Evolutionary conservation across 2,329 filamentous ascomycete species (phyloP).

Genomic region (Rhinocladiella similis): DNA sequence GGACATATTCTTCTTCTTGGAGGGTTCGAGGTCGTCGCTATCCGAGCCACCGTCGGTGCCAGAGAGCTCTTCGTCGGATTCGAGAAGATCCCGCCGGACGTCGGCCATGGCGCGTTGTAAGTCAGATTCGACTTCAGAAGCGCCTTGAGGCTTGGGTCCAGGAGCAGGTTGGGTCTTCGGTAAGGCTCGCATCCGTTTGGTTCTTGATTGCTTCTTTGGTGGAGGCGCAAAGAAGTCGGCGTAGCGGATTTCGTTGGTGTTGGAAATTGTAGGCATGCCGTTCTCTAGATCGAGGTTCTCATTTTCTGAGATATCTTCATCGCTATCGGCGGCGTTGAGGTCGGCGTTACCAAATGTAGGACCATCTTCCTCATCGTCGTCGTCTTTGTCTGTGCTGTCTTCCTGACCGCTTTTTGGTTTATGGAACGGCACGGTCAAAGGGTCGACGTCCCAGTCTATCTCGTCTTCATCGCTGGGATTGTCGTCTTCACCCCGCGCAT

Average conservation of each 20-base stretch:
- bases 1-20: constrained; percentile 49
- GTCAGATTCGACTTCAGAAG: constrained; percentile 60
- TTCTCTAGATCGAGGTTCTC: constrained; percentile 55
- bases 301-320: constrained; percentile 59
- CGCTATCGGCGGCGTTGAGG: constrained; percentile 66
- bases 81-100: constrained; percentile 87
- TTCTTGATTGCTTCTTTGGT: constrained; percentile 66
- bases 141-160: constrained; percentile 38
- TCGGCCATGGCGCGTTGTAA: constrained; percentile 81
- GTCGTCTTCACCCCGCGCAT: constrained; percentile 71
- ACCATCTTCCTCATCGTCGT: constrained; percentile 71
- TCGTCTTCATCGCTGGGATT: constrained; percentile 83
- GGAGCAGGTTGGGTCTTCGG: constrained; percentile 54
- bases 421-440: constrained; percentile 47
- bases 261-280: constrained; percentile 58
- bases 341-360: constrained; percentile 82
- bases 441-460: constrained; percentile 83
- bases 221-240: constrained; percentile 92
- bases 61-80: constrained; percentile 66
- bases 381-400: constrained; percentile 42
- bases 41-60: constrained; percentile 54
- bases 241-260: constrained; percentile 88
- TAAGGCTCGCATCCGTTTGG: constrained; percentile 53
- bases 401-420: constrained; percentile 30
- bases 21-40: constrained; percentile 15